phyloP scores from a whole-genome alignment of 306 rosid genomes.

The Trifolium dubium region DNA sequence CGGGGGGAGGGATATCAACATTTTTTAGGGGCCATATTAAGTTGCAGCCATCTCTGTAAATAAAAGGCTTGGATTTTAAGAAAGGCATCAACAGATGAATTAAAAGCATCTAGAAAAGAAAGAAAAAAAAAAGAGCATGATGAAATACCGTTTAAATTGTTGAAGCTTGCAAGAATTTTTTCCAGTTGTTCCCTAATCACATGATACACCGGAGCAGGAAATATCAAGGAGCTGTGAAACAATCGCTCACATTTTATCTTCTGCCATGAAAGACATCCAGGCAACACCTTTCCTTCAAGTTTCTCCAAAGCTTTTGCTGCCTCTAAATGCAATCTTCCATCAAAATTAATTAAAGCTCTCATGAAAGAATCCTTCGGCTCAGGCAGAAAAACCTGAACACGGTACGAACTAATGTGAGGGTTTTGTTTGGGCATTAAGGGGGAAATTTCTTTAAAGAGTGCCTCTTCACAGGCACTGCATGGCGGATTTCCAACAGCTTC shows the following conservation, averaged over 20 bases:
- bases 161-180: constrained; percentile 58
- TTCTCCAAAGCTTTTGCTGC: constrained; percentile 92
- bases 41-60: constrained; percentile 19
- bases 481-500: constrained; percentile 67
- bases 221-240: constrained; percentile 75
- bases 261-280: constrained; percentile 84
- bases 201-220: constrained; percentile 60
- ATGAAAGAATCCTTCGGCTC: constrained; percentile 65
- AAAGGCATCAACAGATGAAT: constrained; percentile 20
- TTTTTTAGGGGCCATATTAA: background rate
- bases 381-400: constrained; percentile 73
- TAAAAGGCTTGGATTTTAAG: constrained; percentile 1
- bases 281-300: constrained; percentile 79
- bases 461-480: constrained; percentile 68
- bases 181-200: constrained; percentile 69
- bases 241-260: constrained; percentile 84
- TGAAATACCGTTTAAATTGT: constrained; percentile 55
- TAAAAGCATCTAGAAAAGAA: constrained; percentile 34
- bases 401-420: constrained; percentile 55
- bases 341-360: constrained; percentile 77
- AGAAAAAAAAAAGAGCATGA: constrained; percentile 27
- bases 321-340: constrained; percentile 92
- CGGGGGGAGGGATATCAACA: background rate
- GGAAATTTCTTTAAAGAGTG: constrained; percentile 72
- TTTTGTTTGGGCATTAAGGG: constrained; percentile 67